Evolutionary conservation across 345 rosid genomes (phyloP).

Genomic region (Linum usitatissimum): DNA sequence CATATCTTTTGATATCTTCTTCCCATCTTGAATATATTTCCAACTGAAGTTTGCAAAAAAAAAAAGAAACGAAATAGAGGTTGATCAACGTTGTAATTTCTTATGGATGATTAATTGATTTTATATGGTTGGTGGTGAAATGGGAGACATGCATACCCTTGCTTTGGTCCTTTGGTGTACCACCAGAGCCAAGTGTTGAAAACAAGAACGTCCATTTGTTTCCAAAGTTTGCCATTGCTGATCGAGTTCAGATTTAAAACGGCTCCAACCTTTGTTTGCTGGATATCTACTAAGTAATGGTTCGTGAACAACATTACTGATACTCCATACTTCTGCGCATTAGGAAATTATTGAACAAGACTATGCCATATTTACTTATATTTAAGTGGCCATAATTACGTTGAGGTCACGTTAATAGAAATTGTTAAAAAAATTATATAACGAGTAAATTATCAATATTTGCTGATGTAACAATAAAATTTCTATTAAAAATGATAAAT

Average conservation of each 20-base stretch:
- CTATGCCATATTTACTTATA: too few relatives aligned
- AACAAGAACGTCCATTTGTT: slow-evolving; percentile 37
- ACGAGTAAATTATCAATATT: too few relatives aligned
- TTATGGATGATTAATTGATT: not conserved
- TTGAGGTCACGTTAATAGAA: too few relatives aligned
- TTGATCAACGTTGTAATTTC: not conserved
- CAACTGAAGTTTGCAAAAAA: slow-evolving; percentile 35
- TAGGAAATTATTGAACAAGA: too few relatives aligned
- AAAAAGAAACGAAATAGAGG: too few relatives aligned
- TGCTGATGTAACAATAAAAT: too few relatives aligned
- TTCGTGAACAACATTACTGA: slow-evolving; percentile 31
- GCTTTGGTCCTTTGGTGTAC: slow-evolving; percentile 42
- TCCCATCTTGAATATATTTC: slow-evolving; percentile 57
- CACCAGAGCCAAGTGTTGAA: slow-evolving; percentile 78
- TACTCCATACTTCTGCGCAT: slow-evolving; percentile 46
- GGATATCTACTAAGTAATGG: slow-evolving; percentile 39
- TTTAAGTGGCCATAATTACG: too few relatives aligned
- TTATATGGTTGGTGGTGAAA: not conserved
- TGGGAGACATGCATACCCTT: slow-evolving; percentile 28
- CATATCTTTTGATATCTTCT: slow-evolving; percentile 36
- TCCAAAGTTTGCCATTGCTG: slow-evolving; percentile 37
- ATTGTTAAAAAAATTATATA: too few relatives aligned
- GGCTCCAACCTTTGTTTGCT: slow-evolving; percentile 31
- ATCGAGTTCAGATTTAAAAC: slow-evolving; percentile 52
- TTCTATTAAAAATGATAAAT: too few relatives aligned